A percentile compares a stretch with the other conserved stretches of the same genome.
Evolutionary conservation across 2,329 filamentous ascomycete genomes (phyloP).

Genomic region (Calonectria fujianensis): DNA sequence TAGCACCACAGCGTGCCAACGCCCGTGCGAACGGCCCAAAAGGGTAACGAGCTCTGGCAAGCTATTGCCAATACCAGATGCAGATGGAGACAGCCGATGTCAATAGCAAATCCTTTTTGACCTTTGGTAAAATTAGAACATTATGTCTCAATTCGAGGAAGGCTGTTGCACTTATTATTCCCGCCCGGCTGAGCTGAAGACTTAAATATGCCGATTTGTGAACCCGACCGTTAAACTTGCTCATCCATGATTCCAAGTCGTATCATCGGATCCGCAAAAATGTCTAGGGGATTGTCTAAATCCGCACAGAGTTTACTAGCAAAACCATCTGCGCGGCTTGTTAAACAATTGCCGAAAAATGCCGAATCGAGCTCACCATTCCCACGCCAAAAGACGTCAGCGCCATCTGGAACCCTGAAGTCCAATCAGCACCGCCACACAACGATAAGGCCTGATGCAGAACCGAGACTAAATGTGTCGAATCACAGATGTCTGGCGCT

Average conservation of each 20-base stretch:
- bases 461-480: neutral
- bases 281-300: neutral
- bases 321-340: neutral
- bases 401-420: constrained; percentile 1
- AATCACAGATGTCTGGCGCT: neutral
- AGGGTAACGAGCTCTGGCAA: neutral
- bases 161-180: neutral
- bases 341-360: constrained; percentile 30
- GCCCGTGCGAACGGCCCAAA: neutral
- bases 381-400: constrained; percentile 39
- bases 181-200: neutral
- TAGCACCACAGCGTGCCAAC: neutral
- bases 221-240: neutral
- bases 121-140: neutral
- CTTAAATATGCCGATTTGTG: neutral
- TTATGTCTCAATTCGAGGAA: neutral
- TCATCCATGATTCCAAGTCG: neutral
- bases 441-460: constrained; percentile 26
- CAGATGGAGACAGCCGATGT: neutral
- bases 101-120: neutral
- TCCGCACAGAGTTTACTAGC: neutral
- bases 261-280: constrained; percentile 10
- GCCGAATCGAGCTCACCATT: constrained; percentile 41
- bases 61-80: neutral
- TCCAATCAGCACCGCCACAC: constrained; percentile 37